Evolutionary conservation across 192 early-diverging fungal genomes (phyloP).

Genomic region (Phycomyces blakesleeanus): DNA sequence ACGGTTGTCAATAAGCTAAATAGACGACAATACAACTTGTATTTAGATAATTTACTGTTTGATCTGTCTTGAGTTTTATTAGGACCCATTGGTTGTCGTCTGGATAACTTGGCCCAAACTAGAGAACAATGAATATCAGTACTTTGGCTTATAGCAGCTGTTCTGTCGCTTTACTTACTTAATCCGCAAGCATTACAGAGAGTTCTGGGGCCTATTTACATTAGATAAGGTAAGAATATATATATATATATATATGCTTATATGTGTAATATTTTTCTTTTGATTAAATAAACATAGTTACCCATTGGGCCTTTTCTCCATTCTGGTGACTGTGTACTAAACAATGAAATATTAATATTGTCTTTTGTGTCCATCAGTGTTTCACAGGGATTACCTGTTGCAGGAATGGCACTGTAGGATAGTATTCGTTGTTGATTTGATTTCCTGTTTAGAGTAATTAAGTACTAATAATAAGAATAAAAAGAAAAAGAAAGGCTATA

Average conservation of each 20-base stretch:
- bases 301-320: constrained; percentile 23
- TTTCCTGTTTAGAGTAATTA: no score
- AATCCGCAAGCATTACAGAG: constrained; percentile 24
- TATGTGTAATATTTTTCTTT: neutral
- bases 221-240: no score
- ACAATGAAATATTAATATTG: neutral
- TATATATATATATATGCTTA: no score
- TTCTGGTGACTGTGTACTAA: constrained; percentile 16
- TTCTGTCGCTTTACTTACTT: no score
- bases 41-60: neutral
- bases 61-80: neutral
- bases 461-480: no score
- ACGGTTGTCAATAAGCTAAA: neutral
- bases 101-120: constrained; percentile 17
- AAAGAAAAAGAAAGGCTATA: no score
- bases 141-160: neutral
- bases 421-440: neutral
- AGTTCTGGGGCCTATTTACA: constrained; percentile 19
- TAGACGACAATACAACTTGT: neutral
- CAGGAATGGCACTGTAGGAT: constrained; percentile 16
- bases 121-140: constrained; percentile 3
- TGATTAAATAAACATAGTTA: neutral
- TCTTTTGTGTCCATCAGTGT: neutral
- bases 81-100: neutral
- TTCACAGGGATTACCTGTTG: constrained; percentile 3